A percentile compares a stretch with the other conserved stretches of the same genome.
These are phyloP conservation scores for Anthostomella pinea DNA, from an alignment of 2,329 filamentous ascomycete species.

Conservation along the genomic window DNA sequence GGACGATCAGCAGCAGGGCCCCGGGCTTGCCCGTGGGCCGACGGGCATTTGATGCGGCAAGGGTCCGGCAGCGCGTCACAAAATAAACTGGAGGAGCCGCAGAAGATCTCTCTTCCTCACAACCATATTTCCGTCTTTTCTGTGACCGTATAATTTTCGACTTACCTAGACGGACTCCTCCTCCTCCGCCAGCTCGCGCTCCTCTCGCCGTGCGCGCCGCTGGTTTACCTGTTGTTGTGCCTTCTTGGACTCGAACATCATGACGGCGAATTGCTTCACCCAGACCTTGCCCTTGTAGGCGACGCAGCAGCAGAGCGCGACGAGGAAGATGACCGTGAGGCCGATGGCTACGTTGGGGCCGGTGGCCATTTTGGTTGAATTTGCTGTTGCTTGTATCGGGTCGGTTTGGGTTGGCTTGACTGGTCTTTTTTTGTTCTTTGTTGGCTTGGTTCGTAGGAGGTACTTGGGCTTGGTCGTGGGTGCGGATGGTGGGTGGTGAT, in stretches of 20 bases:
- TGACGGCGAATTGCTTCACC: constrained; percentile 22
- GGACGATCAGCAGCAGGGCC: too few species aligned
- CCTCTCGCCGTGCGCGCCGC: constrained; percentile 1
- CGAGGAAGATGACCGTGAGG: constrained; percentile 27
- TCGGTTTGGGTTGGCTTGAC: background rate
- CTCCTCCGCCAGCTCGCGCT: background rate
- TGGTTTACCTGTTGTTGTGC: constrained; percentile 9
- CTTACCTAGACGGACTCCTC: constrained; percentile 2
- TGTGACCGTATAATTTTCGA: background rate
- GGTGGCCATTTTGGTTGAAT: constrained; percentile 2
- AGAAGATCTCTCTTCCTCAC: background rate
- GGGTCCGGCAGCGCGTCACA: constrained; percentile 7
- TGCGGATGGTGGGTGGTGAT: too few species aligned
- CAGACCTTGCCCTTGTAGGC: constrained; percentile 23
- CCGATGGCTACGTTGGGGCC: constrained; percentile 26
- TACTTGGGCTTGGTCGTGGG: background rate
- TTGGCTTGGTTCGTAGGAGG: too few species aligned
- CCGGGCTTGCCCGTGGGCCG: constrained; percentile 2
- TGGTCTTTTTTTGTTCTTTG: too few species aligned
- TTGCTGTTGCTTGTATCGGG: background rate
- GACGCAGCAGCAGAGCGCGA: constrained; percentile 16
- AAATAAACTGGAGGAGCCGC: constrained; percentile 3
- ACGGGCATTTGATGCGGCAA: constrained; percentile 2
- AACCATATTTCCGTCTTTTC: background rate
- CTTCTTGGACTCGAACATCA: constrained; percentile 22